phyloP scores from a whole-genome alignment of 75 land plant genomes.

The Pinus tabuliformis region DNA sequence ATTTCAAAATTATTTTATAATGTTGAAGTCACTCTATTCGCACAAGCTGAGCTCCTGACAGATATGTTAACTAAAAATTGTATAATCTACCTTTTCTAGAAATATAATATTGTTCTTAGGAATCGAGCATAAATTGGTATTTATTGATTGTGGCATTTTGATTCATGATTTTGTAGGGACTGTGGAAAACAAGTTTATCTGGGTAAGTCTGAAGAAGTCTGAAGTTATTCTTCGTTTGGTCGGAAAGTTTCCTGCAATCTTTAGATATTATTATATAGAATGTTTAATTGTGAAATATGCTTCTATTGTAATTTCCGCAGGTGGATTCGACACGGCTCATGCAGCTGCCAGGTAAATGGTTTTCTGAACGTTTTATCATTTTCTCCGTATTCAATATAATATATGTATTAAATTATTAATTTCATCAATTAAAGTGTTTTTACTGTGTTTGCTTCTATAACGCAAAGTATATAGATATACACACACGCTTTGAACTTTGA shows the following conservation, averaged over 20 bases:
- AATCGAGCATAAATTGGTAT: background rate
- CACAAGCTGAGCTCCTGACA: background rate
- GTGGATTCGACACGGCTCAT: slow-evolving; percentile 38
- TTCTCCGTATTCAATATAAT: no score
- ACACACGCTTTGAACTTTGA: no score
- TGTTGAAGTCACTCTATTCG: background rate
- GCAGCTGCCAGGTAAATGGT: slow-evolving; percentile 30
- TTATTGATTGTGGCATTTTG: background rate
- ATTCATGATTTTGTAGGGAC: slow-evolving; percentile 46
- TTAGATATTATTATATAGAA: background rate
- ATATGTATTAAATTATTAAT: no score
- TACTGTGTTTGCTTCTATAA: no score
- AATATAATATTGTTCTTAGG: background rate
- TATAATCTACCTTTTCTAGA: background rate
- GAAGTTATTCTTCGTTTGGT: background rate
- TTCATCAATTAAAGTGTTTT: no score
- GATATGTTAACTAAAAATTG: background rate
- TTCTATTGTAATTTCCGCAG: slow-evolving; percentile 6
- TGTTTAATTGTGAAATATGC: background rate
- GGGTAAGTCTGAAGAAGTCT: slow-evolving; percentile 21
- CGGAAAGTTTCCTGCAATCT: background rate
- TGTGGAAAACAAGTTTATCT: slow-evolving; percentile 77
- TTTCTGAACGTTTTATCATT: background rate
- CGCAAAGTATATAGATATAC: no score
- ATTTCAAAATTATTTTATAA: background rate